These are phyloP conservation scores for Uronychia setigera DNA, from an alignment of 73 alveolate genomes.

Conservation along the genomic window DNA sequence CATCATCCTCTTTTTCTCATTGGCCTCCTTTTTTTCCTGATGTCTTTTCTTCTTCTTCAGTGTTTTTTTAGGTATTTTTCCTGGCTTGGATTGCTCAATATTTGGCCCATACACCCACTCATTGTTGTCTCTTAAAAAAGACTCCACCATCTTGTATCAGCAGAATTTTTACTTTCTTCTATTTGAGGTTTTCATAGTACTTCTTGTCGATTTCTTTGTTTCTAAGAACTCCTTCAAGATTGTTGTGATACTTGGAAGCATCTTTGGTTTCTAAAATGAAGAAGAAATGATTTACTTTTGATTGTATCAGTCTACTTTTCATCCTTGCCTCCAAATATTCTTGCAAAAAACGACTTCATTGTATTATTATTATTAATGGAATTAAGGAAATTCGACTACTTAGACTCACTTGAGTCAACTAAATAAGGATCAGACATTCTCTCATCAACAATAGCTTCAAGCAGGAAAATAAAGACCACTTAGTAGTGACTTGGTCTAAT, in stretches of 20 bases:
- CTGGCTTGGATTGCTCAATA: neutral
- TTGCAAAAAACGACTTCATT: no score
- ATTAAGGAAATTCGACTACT: no score
- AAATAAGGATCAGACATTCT: no score
- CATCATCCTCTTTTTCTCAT: neutral
- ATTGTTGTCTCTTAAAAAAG: neutral
- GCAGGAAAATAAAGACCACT: no score
- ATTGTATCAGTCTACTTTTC: no score
- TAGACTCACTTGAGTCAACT: no score
- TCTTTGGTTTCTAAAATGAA: neutral
- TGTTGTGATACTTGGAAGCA: neutral
- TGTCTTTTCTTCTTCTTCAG: neutral
- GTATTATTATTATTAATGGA: no score
- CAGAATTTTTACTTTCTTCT: neutral
- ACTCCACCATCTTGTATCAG: neutral
- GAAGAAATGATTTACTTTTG: no score
- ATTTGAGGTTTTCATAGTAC: neutral
- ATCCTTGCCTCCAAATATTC: no score
- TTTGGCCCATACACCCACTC: neutral
- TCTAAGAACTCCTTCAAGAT: neutral
- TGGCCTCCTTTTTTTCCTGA: neutral
- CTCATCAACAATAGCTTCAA: no score
- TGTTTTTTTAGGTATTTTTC: neutral
- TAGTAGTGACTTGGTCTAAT: no score
- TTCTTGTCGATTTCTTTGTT: neutral